Evolutionary conservation across 306 rosid species (phyloP).

Genomic region (Vigna reflexopilosa): DNA sequence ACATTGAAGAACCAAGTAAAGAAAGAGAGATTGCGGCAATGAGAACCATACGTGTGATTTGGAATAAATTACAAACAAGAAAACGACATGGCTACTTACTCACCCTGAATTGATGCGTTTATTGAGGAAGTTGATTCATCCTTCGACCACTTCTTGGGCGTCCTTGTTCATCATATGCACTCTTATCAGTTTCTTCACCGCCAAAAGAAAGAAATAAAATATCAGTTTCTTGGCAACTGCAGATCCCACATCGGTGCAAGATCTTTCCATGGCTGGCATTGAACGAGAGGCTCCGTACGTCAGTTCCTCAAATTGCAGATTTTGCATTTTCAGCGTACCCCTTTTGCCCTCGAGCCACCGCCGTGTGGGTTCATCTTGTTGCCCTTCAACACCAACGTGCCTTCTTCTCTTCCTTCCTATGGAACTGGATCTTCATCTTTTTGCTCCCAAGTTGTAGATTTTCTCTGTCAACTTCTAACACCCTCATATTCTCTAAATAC

Average conservation of each 20-base stretch:
- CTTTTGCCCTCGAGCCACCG: slow-evolving; percentile 1
- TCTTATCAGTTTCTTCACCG: not conserved
- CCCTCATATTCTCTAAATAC: no score
- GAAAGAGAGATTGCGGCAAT: no score
- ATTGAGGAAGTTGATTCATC: not conserved
- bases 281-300: slow-evolving; percentile 23
- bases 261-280: slow-evolving; percentile 28
- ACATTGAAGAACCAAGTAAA: no score
- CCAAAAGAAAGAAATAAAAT: not conserved
- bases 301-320: not conserved
- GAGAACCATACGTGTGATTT: not conserved
- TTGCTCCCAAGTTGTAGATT: slow-evolving; percentile 41
- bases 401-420: slow-evolving; percentile 30
- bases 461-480: not conserved
- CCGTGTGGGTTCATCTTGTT: slow-evolving; percentile 13
- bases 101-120: slow-evolving; percentile 1
- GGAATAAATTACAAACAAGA: not conserved
- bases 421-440: slow-evolving; percentile 28
- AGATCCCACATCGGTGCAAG: slow-evolving; percentile 38
- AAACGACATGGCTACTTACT: not conserved
- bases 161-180: not conserved
- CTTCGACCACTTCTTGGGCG: not conserved
- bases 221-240: slow-evolving; percentile 31
- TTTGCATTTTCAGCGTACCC: slow-evolving; percentile 9
- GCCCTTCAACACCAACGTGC: slow-evolving; percentile 2